Conservation (phyloP, 257 asterid species). For the Ilex asprella region DNA sequence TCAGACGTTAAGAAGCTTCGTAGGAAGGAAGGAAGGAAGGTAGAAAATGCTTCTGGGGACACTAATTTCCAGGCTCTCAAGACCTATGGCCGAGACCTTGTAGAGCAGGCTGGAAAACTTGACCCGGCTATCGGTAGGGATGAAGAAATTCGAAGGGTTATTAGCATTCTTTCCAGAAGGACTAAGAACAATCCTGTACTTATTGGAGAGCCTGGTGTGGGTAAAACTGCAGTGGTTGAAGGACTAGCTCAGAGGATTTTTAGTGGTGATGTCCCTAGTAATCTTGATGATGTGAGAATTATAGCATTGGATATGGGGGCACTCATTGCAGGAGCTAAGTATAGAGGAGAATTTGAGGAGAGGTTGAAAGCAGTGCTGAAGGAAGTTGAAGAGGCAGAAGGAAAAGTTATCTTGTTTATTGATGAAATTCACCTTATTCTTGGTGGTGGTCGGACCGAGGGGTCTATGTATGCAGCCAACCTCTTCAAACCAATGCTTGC, state of each 20-base stretch:
- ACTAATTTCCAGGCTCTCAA: conserved; percentile 48
- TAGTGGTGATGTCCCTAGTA: conserved; percentile 54
- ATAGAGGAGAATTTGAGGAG: conserved; percentile 14
- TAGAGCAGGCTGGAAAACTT: conserved; percentile 70
- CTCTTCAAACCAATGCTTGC: conserved; percentile 81
- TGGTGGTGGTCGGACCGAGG: conserved; percentile 75
- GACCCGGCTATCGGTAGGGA: conserved; percentile 73
- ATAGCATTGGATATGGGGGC: conserved; percentile 80
- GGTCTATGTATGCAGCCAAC: conserved; percentile 71
- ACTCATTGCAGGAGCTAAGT: conserved; percentile 62
- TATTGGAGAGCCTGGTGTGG: conserved; percentile 18
- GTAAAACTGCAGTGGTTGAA: conserved; percentile 66
- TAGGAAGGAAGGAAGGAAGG: conserved; percentile 56
- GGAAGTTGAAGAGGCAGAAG: conserved; percentile 76
- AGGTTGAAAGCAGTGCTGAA: conserved; percentile 62
- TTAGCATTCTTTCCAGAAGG: conserved; percentile 58
- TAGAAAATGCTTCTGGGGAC: conserved; percentile 68
- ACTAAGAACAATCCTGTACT: conserved; percentile 70
- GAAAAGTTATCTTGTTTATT: conserved; percentile 57
- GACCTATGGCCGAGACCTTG: conserved; percentile 67
- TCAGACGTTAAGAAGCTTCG: conserved; percentile 53
- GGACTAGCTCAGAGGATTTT: conserved; percentile 71
- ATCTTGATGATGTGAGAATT: conserved; percentile 64
- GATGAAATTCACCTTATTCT: conserved; percentile 63
- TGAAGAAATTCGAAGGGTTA: conserved; percentile 58